Evolutionary conservation across 2,329 filamentous ascomycete species (phyloP), one percentile per base, ranked within the genome.

Genomic region (Dactylellina haptotyla): DNA sequence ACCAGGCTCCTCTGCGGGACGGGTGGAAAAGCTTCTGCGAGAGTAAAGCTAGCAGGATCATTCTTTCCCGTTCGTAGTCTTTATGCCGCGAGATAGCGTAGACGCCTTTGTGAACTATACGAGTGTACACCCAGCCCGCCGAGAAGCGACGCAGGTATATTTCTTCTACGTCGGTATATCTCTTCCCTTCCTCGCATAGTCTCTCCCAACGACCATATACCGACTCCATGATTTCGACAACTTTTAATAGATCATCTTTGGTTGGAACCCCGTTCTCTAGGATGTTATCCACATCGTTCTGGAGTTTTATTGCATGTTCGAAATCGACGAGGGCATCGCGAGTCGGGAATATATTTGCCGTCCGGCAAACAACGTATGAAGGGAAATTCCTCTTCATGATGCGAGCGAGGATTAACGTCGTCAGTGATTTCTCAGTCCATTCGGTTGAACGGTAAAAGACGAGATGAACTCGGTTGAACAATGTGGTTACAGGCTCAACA

Each of bases 381-480:
- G 94, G 93, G 76, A 97, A 99, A 79, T 93, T 95, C 34, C 92
- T 86, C 45, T 88, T 87, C 1, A 93, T 91, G 66, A 96, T 96
- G 75, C 94, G 93, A 5, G 95, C 92, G 3, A 99, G 85, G 46
- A 99, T 97, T 61, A 98, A 94, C 0, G 93, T 94, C 1, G 92
- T 98, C 12, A 99, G 83, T 0, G 94, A 97, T 80, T 97, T 98
- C 78, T 98, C 94, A 0, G 93, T 96, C 95, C 95, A 99, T 80
- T 97, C 91, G 0, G 92, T 96, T 8, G 93, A 97, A 69, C 94
- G 87, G 80, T 98, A 98, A 80, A 97, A 99, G 26, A 99, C 93
- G 1, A 99, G 83, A 81, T 98, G 95, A 0, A 98, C 93, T 25
- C 95, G 87, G 80, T 97, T 93, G 78, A 99, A 99, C 0, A 99